Percentiles rank a stretch among this genome's conserved stretches.
Evolutionary conservation across 148 eudicot species (phyloP).

Genomic region (Nepenthes gracilis): DNA sequence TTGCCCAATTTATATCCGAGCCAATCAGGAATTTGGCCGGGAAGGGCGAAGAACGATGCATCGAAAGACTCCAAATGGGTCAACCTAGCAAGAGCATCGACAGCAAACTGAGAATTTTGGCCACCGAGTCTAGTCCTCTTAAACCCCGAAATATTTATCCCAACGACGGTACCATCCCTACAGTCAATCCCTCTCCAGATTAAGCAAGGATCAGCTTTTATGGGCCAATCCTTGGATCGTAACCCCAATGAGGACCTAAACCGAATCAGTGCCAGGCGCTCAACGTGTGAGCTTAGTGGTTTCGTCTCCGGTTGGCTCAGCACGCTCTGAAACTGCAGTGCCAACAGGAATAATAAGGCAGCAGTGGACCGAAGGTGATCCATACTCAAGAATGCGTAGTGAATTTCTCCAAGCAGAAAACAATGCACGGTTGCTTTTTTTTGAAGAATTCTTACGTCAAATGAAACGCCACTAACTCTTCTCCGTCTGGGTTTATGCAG

Average conservation of each 20-base stretch:
- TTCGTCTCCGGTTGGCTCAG: constrained; percentile 11
- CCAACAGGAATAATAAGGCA: constrained; percentile 1
- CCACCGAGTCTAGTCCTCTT: constrained; percentile 62
- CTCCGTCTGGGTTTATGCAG: too few relatives aligned
- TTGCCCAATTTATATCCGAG: constrained; percentile 40
- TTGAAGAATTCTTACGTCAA: too few relatives aligned
- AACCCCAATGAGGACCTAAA: constrained; percentile 81
- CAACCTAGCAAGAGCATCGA: constrained; percentile 60
- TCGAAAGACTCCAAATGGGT: constrained; percentile 52
- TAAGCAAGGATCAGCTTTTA: constrained; percentile 62
- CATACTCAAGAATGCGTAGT: neutral
- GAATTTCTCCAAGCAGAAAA: too few relatives aligned
- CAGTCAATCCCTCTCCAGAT: constrained; percentile 68
- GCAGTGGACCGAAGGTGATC: constrained; percentile 5
- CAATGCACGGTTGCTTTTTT: too few relatives aligned
- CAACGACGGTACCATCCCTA: constrained; percentile 54
- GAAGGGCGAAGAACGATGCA: constrained; percentile 70
- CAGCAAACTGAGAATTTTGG: constrained; percentile 65
- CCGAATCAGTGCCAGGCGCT: constrained; percentile 47
- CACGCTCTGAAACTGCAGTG: constrained; percentile 21
- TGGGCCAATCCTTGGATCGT: constrained; percentile 75
- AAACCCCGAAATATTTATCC: constrained; percentile 86
- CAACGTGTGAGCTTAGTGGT: constrained; percentile 10
- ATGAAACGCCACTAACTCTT: too few relatives aligned
- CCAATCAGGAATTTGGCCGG: constrained; percentile 65